Base-by-base conservation (phyloP, 2,329 filamentous ascomycete species). In the Clarireedia paspali region DNA sequence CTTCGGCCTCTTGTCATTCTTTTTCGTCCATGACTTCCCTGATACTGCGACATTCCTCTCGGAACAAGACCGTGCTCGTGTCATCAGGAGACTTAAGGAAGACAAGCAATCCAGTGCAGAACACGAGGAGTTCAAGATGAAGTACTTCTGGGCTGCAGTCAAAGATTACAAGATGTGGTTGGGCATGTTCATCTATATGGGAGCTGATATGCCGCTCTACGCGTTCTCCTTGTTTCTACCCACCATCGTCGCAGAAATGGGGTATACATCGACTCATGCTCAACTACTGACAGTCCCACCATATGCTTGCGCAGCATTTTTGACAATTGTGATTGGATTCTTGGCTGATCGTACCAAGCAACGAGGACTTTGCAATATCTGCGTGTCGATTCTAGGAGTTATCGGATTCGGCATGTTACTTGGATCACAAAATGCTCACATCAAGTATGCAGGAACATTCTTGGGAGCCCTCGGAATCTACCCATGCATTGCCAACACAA, bases 391-490 rank as follows among this genome's bases (percentile, higher is more conserved):
- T 0, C 64, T 96, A 2, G 90, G 85, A 7, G 85, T 95, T 15
- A 71, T 75, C 0, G 92, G 91, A 0, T 96, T 96, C 68, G 70
- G 77, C 42, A 91, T 96, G 85, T 77, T 96, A 2, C 75, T 95
- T 1, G 82, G 81, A 1, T 82, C 81, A 3, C 74, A 77, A 4
- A 74, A 75, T 4, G 76, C 89, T 0, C 78, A 77, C 0, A 82
- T 91, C 0, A 85, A 90, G 66, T 96, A 96, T 68, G 87, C 84
- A 0, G 91, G 87, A 0, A 88, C 83, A 0, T 96, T 95, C 70
- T 75, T 96, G 0, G 90, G 85, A 0, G 91, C 91, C 0, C 76
- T 91, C 58, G 91, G 91, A 1, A 95, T 95, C 63, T 96, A 95
- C 65, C 90, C 91, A 0, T 86, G 83, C 66, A 89, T 95, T 56